These are phyloP conservation scores for Microbotryum violaceum DNA, from an alignment of 1,284 basidiomycete species.

Conservation along the genomic window DNA sequence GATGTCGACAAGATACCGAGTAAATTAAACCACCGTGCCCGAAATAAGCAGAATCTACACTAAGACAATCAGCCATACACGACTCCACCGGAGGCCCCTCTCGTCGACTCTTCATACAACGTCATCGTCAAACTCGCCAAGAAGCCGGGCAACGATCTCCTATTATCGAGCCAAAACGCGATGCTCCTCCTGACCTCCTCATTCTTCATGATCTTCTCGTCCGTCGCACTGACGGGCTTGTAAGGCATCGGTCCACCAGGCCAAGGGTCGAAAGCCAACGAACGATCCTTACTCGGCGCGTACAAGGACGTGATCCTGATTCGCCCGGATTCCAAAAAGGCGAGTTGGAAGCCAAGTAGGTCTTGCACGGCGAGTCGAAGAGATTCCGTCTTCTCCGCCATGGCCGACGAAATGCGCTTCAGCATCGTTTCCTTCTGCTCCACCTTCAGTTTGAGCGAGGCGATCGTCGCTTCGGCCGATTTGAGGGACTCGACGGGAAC, in stretches of 20 bases:
- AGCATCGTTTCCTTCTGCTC: constrained; percentile 56
- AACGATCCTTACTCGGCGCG: constrained; percentile 44
- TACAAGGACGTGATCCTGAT: constrained; percentile 74
- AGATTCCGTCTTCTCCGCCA: constrained; percentile 64
- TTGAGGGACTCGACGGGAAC: constrained; percentile 47
- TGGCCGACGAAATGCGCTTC: constrained; percentile 46
- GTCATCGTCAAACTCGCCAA: constrained; percentile 34
- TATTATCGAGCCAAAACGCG: constrained; percentile 33
- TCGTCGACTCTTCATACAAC: constrained; percentile 32
- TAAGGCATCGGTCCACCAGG: constrained; percentile 29
- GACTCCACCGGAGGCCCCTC: constrained; percentile 8
- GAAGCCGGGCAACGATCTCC: constrained; percentile 30
- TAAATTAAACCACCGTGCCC: too few relatives aligned
- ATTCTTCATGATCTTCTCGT: constrained; percentile 28
- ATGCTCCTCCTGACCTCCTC: constrained; percentile 27
- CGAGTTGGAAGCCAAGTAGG: constrained; percentile 73
- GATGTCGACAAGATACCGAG: background rate
- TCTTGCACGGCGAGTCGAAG: constrained; percentile 71
- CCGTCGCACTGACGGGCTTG: constrained; percentile 29
- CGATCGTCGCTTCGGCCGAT: constrained; percentile 50
- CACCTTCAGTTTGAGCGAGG: constrained; percentile 50
- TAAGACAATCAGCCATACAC: constrained; percentile 5
- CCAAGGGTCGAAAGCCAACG: constrained; percentile 33
- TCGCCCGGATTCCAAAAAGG: constrained; percentile 73
- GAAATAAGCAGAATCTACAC: too few relatives aligned